Percentiles rank a stretch among this genome's conserved stretches.
Conservation (phyloP, 163 green algal species). For the Chloromonas sp. region DNA sequence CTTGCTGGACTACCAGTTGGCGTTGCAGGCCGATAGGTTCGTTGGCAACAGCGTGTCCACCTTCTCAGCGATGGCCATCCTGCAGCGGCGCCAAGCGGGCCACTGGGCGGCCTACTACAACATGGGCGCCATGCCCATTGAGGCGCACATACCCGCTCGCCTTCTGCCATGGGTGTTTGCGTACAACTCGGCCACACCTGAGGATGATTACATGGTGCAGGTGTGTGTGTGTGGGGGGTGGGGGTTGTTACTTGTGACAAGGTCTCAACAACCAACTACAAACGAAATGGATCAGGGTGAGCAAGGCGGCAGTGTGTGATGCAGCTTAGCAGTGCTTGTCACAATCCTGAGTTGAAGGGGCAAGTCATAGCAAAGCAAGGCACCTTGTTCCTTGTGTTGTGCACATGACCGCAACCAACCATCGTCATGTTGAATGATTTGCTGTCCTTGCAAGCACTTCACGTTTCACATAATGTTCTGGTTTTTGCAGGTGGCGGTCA, state of each 20-base stretch:
- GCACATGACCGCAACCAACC: too few species aligned
- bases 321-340: too few species aligned
- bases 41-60: conserved; percentile 52
- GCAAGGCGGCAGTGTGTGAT: too few species aligned
- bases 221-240: conserved; percentile 1
- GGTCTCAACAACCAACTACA: too few species aligned
- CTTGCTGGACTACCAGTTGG: conserved; percentile 35
- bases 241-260: too few species aligned
- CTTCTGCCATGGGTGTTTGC: conserved; percentile 37
- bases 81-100: conserved; percentile 35
- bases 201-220: conserved; percentile 53
- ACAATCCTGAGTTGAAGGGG: too few species aligned
- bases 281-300: too few species aligned
- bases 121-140: conserved; percentile 37
- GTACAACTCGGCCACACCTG: conserved; percentile 28
- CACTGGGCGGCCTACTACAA: conserved; percentile 52
- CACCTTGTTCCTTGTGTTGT: too few species aligned
- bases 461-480: background rate
- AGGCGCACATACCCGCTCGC: conserved; percentile 6
- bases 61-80: conserved; percentile 35
- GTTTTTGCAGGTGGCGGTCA: conserved; percentile 6
- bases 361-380: too few species aligned
- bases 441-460: too few species aligned
- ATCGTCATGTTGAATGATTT: too few species aligned
- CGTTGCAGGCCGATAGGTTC: conserved; percentile 3